Evolutionary conservation across 306 rosid genomes (phyloP).

Genomic region (Ziziphus jujuba): DNA sequence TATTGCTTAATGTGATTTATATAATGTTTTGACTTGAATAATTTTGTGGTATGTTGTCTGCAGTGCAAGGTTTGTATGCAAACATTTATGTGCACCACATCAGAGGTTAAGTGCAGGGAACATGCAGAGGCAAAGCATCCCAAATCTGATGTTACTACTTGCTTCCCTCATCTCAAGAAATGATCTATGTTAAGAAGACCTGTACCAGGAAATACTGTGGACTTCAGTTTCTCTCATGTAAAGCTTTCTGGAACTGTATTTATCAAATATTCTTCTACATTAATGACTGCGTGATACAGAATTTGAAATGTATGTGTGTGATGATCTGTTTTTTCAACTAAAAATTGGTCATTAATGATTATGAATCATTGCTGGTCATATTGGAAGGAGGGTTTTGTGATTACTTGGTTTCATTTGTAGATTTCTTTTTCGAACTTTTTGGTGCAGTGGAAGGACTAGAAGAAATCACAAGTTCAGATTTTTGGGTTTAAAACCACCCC

Average conservation of each 20-base stretch:
- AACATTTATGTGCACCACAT: conserved; percentile 61
- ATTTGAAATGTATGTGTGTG: conserved; percentile 24
- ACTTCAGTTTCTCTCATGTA: conserved; percentile 24
- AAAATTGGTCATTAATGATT: conserved; percentile 24
- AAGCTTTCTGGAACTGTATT: conserved; percentile 24
- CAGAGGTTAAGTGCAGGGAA: conserved; percentile 72
- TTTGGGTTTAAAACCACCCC: no score
- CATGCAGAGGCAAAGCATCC: conserved; percentile 75
- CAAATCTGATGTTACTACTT: conserved; percentile 43
- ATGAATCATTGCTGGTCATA: not conserved
- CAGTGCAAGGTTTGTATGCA: conserved; percentile 78
- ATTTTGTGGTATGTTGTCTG: conserved; percentile 14
- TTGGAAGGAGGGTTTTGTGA: not conserved
- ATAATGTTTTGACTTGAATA: not conserved
- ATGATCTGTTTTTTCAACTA: conserved; percentile 7
- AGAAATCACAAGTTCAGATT: no score
- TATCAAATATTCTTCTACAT: conserved; percentile 1
- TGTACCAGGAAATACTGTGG: conserved; percentile 19
- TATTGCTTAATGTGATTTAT: not conserved
- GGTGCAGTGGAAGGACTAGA: no score
- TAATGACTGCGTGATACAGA: conserved; percentile 23
- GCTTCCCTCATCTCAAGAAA: conserved; percentile 60
- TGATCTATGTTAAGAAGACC: conserved; percentile 23
- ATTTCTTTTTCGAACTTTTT: not conserved
- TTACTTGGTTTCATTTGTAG: not conserved